Conservation (phyloP, 2,329 filamentous ascomycete genomes). For the Aspergillus felis region DNA sequence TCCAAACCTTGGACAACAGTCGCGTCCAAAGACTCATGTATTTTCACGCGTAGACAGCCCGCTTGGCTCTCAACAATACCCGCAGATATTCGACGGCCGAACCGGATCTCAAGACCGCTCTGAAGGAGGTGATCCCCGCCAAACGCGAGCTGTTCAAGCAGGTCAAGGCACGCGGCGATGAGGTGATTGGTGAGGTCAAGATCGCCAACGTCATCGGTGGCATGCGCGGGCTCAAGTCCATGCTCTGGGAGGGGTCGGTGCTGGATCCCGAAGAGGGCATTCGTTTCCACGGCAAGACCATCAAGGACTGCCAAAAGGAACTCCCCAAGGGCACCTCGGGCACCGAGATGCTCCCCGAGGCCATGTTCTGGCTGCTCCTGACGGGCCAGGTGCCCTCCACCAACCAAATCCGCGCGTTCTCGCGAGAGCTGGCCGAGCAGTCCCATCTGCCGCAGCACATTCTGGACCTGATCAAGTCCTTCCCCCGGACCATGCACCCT, state of each 20-base stretch:
- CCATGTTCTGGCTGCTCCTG: slow-evolving; percentile 98
- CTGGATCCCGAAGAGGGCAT: slow-evolving; percentile 96
- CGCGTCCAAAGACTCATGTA: not conserved
- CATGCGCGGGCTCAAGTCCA: slow-evolving; percentile 95
- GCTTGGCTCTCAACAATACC: slow-evolving; percentile 16
- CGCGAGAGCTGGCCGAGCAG: slow-evolving; percentile 81
- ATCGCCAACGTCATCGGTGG: slow-evolving; percentile 91
- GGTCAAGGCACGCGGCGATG: slow-evolving; percentile 79
- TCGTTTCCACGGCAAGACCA: slow-evolving; percentile 94
- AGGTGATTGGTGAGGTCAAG: slow-evolving; percentile 87
- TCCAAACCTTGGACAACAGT: not conserved
- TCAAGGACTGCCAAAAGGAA: slow-evolving; percentile 94
- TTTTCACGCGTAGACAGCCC: slow-evolving; percentile 6
- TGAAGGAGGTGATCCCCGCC: slow-evolving; percentile 78
- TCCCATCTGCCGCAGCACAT: slow-evolving; percentile 78
- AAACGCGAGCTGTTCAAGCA: slow-evolving; percentile 93
- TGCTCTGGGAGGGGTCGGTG: slow-evolving; percentile 98
- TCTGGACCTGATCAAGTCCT: slow-evolving; percentile 80
- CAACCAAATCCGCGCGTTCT: slow-evolving; percentile 75
- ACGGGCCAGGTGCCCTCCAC: slow-evolving; percentile 87
- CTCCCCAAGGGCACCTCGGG: slow-evolving; percentile 85
- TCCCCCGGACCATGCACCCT: slow-evolving; percentile 86
- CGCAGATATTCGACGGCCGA: slow-evolving; percentile 59
- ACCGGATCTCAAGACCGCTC: slow-evolving; percentile 82
- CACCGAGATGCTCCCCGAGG: slow-evolving; percentile 95